Evolutionary conservation across 2,329 filamentous ascomycete genomes (phyloP), one percentile per base, ranked within the genome.

Genomic region (Hymenoscyphus linearis): DNA sequence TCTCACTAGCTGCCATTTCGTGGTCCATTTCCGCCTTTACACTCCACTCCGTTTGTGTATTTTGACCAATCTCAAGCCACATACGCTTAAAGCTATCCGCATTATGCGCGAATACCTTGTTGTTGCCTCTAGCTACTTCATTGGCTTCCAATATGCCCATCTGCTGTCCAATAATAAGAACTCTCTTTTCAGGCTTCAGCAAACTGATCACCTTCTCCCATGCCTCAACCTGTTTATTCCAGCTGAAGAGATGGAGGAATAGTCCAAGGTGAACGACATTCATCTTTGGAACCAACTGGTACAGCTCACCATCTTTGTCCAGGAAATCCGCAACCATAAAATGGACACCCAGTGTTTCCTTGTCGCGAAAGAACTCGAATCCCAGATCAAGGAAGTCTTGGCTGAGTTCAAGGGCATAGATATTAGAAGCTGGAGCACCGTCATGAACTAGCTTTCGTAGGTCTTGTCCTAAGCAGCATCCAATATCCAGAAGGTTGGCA

Each of bases 171-270:
- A 59, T 35, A 18, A 67, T 36, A 25, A 65, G n/a, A 10, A 13
- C 18, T 0, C 60, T 61, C 57, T 62, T 59, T 35, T 63, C 25
- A 2, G 67, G 59, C 71, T 62, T 65, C 35, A 60, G 13, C n/a
- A 66, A 37, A 5, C 26, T 62, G 62, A 67, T 60, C 16, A 67
- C 59, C 12, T 52, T 34, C 52, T 62, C 57, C 27, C 61, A 61
- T 22, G 57, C 58, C 13, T 52, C 50, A 4, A 27, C 37, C 31
- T 80, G 77, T 9, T 69, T 68, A 1, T 76, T 73, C 66, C 70
- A 76, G 37, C 70, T 69, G 64, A 78, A 79, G 9, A 79, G 68
- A 59, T 80, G 78, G 55, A 79, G 74, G 67, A 80, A 77, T 0
- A 75, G 74, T 0, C 73, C 72, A 2, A 77, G 69, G 37, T 76